A percentile compares a stretch with the other conserved stretches of the same genome.
phyloP scores from a whole-genome alignment of 192 early-diverging fungal genomes.

The Dispira parvispora region DNA sequence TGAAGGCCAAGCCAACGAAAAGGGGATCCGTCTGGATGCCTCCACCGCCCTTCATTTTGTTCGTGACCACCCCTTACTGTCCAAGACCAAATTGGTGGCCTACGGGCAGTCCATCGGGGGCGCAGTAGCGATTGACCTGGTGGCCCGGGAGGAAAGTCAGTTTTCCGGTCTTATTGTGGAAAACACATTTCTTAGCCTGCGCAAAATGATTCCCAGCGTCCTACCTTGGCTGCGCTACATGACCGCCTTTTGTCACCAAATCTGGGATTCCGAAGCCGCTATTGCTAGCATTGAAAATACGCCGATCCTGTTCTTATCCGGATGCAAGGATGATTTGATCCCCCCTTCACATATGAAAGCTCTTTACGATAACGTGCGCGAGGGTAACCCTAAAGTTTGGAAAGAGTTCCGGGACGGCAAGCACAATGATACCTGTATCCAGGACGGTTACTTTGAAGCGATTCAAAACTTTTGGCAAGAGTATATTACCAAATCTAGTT shows the following conservation, averaged over 20 bases:
- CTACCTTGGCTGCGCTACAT: constrained; percentile 57
- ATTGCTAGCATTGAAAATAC: constrained; percentile 44
- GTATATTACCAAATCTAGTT: not conserved
- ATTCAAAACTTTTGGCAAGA: constrained; percentile 33
- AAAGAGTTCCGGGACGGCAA: constrained; percentile 62
- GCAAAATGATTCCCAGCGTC: constrained; percentile 71
- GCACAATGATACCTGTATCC: constrained; percentile 82
- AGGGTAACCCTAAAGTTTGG: constrained; percentile 21
- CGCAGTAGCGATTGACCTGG: constrained; percentile 81
- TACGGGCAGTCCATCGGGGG: constrained; percentile 97
- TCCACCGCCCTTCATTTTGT: constrained; percentile 77
- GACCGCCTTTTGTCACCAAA: constrained; percentile 70
- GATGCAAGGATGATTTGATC: constrained; percentile 69
- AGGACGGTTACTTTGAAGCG: constrained; percentile 70
- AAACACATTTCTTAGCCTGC: constrained; percentile 85
- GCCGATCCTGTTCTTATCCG: constrained; percentile 71
- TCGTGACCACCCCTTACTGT: constrained; percentile 47
- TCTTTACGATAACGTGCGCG: constrained; percentile 46
- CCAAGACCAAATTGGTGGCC: constrained; percentile 61
- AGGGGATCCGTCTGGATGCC: constrained; percentile 76
- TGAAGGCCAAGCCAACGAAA: constrained; percentile 72
- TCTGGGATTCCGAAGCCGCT: constrained; percentile 65
- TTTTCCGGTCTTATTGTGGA: constrained; percentile 78
- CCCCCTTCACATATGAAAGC: constrained; percentile 74
- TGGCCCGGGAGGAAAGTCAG: constrained; percentile 53